Evolutionary conservation across 306 rosid species (phyloP), one percentile per base, ranked within the genome.

Genomic region (Quercus variabilis): DNA sequence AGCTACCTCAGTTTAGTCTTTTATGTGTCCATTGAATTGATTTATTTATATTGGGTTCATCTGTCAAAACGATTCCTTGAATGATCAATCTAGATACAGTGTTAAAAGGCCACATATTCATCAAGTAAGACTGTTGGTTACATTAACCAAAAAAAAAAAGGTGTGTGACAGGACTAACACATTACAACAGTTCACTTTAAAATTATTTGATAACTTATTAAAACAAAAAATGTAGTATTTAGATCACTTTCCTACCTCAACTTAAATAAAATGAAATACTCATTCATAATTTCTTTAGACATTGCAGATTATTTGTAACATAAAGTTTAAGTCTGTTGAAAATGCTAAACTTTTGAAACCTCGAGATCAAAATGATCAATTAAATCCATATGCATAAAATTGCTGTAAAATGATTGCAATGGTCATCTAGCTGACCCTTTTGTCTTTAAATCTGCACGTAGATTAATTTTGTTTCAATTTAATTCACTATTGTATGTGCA

Each of bases 331-430:
- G 54, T 49, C 11, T 13, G 54, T 2, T 49, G 54, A 12, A 49
- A 59, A 23, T 59, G 65, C 31, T 23, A 21, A 28, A 5, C 15
- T 17, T 17, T 67, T 14, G 1, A 2, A 3, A 8, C 26, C 52
- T 67, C 72, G n/a, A 30, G 21, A 30, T 64, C 70, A 28, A 64
- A 64, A 30, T 30, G 41, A 15, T 64, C 1, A 15, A 54, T 71
- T 69, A 69, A 41, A 33, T 55, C 23, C 52, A 35, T 51, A 19
- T 18, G 11, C 20, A 15, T 49, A 17, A 51, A 71, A 26, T 8
- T 77, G 59, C 38, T 69, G 68, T 55, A 71, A 63, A 67, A 71
- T 21, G n/a, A 51, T 63, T 73, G 71, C 73, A 71, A 65, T 64
- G 55, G 69, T 67, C 74, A 46, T 23, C 46, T 73, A 58, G 59